These are phyloP conservation scores for Candida arabinofermentans DNA, from an alignment of 805 yeast genomes.

Conservation along the genomic window DNA sequence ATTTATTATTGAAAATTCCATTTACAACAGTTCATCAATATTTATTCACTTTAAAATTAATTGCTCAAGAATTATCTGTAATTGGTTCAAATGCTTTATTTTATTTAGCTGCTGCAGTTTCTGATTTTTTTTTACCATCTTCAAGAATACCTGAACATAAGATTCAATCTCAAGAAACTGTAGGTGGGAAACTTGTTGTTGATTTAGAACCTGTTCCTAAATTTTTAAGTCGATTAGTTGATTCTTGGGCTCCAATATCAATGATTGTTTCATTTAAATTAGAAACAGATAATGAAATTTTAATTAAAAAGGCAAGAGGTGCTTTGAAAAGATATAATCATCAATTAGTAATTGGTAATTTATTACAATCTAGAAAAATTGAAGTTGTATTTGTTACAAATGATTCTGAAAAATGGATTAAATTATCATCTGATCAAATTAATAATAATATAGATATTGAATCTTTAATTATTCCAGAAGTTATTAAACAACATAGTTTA, in stretches of 20 bases:
- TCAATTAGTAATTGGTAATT: conserved; percentile 91
- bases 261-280: conserved; percentile 93
- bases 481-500: conserved; percentile 53
- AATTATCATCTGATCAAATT: conserved; percentile 39
- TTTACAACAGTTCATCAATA: conserved; percentile 96
- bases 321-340: conserved; percentile 87
- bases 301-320: conserved; percentile 68
- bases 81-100: conserved; percentile 62
- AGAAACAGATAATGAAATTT: conserved; percentile 75
- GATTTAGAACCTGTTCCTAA: conserved; percentile 96
- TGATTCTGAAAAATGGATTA: conserved; percentile 46
- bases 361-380: conserved; percentile 80
- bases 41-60: conserved; percentile 70
- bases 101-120: conserved; percentile 95
- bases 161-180: conserved; percentile 77
- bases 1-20: conserved; percentile 66
- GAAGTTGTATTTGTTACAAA: conserved; percentile 82
- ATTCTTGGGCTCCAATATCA: conserved; percentile 91
- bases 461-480: conserved; percentile 73
- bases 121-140: conserved; percentile 90
- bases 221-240: conserved; percentile 81
- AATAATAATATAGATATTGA: conserved; percentile 59
- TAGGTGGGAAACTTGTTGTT: conserved; percentile 70
- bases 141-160: conserved; percentile 89
- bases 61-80: conserved; percentile 56